These are phyloP conservation scores for Aspergillus heteromorphus DNA, from an alignment of 495 filamentous ascomycete species.

Conservation along the genomic window DNA sequence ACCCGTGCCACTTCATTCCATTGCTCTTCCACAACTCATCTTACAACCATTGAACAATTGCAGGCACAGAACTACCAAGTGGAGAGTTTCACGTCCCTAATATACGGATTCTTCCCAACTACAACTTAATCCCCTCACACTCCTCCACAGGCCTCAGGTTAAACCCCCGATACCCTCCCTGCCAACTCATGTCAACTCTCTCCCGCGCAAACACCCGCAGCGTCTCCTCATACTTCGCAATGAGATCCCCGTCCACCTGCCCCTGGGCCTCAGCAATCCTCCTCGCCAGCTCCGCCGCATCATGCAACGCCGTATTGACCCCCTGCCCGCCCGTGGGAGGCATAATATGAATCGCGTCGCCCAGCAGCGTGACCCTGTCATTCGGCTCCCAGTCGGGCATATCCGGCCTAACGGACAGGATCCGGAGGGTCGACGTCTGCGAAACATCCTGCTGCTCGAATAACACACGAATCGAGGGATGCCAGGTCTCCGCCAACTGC, in stretches of 20 bases:
- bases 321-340: conserved; percentile 57
- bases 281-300: conserved; percentile 27
- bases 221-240: conserved; percentile 36
- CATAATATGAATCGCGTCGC: conserved; percentile 58
- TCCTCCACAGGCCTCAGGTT: conserved; percentile 23
- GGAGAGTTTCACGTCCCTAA: neutral
- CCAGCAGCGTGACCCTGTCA: conserved; percentile 52
- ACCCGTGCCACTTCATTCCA: no score
- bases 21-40: no score
- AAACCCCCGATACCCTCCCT: conserved; percentile 24
- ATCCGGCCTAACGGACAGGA: conserved; percentile 35
- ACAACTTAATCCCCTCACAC: conserved; percentile 15
- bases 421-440: conserved; percentile 26
- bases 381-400: conserved; percentile 27
- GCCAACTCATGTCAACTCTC: conserved; percentile 21
- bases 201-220: conserved; percentile 23
- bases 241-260: conserved; percentile 40
- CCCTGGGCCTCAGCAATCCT: conserved; percentile 34
- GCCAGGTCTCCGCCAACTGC: conserved; percentile 23
- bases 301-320: conserved; percentile 51
- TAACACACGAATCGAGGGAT: conserved; percentile 27
- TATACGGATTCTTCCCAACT: neutral
- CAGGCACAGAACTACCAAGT: neutral
- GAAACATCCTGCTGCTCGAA: conserved; percentile 29
- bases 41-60: no score